Evolutionary conservation across 495 filamentous ascomycete species (phyloP).

Genomic region (Aspergillus olivimuriae): DNA sequence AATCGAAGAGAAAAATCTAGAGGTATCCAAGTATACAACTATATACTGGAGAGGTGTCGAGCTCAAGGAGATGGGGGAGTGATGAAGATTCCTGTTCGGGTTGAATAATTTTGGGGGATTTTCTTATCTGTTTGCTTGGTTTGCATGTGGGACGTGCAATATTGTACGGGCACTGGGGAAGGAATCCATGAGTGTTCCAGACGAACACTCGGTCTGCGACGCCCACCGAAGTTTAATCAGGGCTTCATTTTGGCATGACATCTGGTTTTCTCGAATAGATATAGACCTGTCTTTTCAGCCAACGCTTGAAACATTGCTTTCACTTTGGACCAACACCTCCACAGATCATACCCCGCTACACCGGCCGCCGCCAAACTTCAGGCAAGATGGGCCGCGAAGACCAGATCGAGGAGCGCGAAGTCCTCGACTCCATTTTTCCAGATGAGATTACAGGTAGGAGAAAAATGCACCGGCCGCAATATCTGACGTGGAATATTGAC

Average conservation of each 20-base stretch:
- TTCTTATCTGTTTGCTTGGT: conserved; percentile 40
- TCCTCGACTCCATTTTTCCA: conserved; percentile 95
- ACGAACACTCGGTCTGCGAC: background rate
- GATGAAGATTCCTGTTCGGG: conserved; percentile 12
- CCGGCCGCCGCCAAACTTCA: conserved; percentile 22
- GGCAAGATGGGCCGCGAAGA: conserved; percentile 84
- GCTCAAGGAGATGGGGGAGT: background rate
- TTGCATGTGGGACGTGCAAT: conserved; percentile 41
- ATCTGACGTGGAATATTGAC: conserved; percentile 7
- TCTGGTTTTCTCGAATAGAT: too few species aligned
- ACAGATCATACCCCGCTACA: conserved; percentile 26
- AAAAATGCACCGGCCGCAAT: background rate
- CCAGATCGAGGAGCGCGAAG: conserved; percentile 91
- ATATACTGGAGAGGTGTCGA: background rate
- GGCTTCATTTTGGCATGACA: too few species aligned
- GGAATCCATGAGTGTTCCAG: background rate
- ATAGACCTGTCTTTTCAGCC: too few species aligned
- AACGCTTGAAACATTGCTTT: too few species aligned
- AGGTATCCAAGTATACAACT: background rate
- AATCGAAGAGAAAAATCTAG: conserved; percentile 2
- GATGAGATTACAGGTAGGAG: conserved; percentile 84
- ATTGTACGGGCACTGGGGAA: conserved; percentile 12
- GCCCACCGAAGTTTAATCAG: background rate
- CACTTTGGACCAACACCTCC: conserved; percentile 1
- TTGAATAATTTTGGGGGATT: conserved; percentile 26